A percentile compares a stretch with the other conserved stretches of the same genome.
These are phyloP conservation scores for Colletotrichum musae DNA, from an alignment of 2,329 filamentous ascomycete genomes.

Conservation along the genomic window DNA sequence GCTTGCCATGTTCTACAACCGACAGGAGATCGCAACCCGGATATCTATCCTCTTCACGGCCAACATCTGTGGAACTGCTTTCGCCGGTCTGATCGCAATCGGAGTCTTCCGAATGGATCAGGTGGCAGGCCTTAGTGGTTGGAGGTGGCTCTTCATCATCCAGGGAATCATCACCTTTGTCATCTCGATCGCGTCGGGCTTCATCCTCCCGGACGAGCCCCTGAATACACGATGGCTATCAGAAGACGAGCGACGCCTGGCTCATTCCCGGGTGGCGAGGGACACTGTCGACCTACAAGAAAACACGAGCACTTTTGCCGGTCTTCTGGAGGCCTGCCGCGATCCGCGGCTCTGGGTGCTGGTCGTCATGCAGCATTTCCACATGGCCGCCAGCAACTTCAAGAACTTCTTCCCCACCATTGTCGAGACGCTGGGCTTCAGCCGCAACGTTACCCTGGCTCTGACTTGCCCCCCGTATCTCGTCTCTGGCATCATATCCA, in stretches of 20 bases:
- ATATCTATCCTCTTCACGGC: conserved; percentile 54
- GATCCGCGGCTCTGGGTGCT: conserved; percentile 47
- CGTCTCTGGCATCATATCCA: conserved; percentile 57
- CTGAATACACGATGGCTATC: conserved; percentile 53
- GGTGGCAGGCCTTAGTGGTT: conserved; percentile 58
- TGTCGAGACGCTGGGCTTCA: conserved; percentile 50
- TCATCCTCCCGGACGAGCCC: conserved; percentile 54
- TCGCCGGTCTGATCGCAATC: conserved; percentile 43
- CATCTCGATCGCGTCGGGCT: conserved; percentile 49
- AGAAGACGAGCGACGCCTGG: conserved; percentile 55
- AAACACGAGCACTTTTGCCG: conserved; percentile 54
- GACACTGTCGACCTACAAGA: conserved; percentile 48
- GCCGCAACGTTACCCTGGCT: conserved; percentile 56
- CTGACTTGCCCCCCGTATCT: conserved; percentile 64
- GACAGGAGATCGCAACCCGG: conserved; percentile 54
- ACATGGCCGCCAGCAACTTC: conserved; percentile 58
- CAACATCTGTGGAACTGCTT: conserved; percentile 44
- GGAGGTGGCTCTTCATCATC: conserved; percentile 64
- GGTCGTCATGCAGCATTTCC: conserved; percentile 46
- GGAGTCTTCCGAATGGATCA: conserved; percentile 56
- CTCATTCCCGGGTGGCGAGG: conserved; percentile 53
- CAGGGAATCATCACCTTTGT: conserved; percentile 53
- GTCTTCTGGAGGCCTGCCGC: conserved; percentile 43
- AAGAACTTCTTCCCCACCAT: conserved; percentile 61
- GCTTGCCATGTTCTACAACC: conserved; percentile 55